phyloP scores from a whole-genome alignment of 2,329 filamentous ascomycete genomes.

The Ophiostoma angusticollis region DNA sequence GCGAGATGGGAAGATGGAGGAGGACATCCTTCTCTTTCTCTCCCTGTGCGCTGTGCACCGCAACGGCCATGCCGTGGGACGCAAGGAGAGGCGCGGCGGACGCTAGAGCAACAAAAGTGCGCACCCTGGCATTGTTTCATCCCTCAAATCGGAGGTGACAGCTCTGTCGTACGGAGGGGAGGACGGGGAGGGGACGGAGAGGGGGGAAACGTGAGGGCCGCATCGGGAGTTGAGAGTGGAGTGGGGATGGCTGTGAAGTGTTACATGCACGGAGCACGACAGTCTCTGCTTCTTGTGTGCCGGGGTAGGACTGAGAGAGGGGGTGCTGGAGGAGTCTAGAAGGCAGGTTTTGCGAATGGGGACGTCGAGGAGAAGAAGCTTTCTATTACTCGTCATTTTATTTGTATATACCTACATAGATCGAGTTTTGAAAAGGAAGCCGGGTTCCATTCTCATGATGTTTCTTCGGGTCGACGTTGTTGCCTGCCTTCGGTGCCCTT shows the following conservation, averaged over 20 bases:
- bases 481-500: background rate
- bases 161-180: constrained; percentile 4
- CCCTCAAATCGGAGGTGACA: background rate
- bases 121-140: background rate
- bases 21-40: background rate
- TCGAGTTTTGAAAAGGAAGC: too few relatives aligned
- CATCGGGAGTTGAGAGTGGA: background rate
- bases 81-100: background rate
- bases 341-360: too few relatives aligned
- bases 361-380: background rate
- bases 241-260: background rate
- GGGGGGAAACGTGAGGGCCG: too few relatives aligned
- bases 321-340: too few relatives aligned
- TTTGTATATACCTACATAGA: too few relatives aligned
- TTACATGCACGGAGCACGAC: background rate
- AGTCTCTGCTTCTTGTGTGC: background rate
- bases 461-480: background rate
- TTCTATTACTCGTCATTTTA: too few relatives aligned
- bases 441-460: too few relatives aligned
- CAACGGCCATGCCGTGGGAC: too few relatives aligned
- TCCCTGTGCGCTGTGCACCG: background rate
- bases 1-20: too few relatives aligned
- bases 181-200: too few relatives aligned
- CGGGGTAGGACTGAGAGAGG: too few relatives aligned
- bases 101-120: background rate